Conservation (phyloP, 768 basidiomycete species). For the Imleria badia region DNA sequence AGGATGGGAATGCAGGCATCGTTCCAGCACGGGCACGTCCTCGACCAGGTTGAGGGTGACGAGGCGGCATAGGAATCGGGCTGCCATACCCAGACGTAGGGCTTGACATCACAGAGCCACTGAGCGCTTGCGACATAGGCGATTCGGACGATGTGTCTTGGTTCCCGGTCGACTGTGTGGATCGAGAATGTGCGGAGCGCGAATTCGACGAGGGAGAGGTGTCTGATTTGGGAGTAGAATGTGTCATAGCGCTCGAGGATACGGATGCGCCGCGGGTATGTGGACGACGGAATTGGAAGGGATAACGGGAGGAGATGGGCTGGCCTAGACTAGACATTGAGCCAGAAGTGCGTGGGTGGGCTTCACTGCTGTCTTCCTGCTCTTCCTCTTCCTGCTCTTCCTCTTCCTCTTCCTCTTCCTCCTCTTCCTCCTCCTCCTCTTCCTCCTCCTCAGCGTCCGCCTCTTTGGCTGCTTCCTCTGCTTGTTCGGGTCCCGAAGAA, state of each 20-base stretch:
- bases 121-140: conserved; percentile 44
- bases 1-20: conserved; percentile 36
- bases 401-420: conserved; percentile 42
- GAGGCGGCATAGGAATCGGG: conserved; percentile 50
- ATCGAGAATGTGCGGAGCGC: conserved; percentile 40
- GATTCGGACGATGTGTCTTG: conserved; percentile 57
- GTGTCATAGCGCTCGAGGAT: conserved; percentile 44
- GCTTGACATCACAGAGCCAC: conserved; percentile 39
- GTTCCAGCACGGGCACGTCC: conserved; percentile 41
- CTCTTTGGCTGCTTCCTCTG: conserved; percentile 22
- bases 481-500: conserved; percentile 29
- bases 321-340: conserved; percentile 87
- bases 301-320: conserved; percentile 68
- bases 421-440: conserved; percentile 33
- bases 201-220: conserved; percentile 39
- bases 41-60: conserved; percentile 42
- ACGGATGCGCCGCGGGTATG: conserved; percentile 41
- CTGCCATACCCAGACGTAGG: conserved; percentile 33
- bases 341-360: conserved; percentile 67
- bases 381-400: conserved; percentile 43
- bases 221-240: conserved; percentile 37
- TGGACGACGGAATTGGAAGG: conserved; percentile 60
- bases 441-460: conserved; percentile 13
- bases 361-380: conserved; percentile 43
- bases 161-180: conserved; percentile 65